Evolutionary conservation across 306 rosid species (phyloP).

Genomic region (Lupinus albus): DNA sequence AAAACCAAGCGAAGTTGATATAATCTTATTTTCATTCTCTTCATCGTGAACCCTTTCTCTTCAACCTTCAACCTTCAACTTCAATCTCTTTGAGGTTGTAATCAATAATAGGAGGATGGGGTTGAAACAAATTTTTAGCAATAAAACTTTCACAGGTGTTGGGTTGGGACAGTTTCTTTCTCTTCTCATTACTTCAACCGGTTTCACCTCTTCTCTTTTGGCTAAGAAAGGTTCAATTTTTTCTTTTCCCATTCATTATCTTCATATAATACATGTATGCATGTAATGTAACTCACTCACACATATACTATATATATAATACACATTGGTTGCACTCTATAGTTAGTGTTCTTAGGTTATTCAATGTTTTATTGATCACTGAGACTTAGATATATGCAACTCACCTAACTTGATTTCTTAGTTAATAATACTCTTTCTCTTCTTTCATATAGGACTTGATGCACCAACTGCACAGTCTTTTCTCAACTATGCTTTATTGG

Average conservation of each 20-base stretch:
- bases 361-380: not conserved
- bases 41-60: too few relatives aligned
- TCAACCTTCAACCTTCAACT: too few relatives aligned
- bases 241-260: too few relatives aligned
- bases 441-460: conserved; percentile 56
- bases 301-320: too few relatives aligned
- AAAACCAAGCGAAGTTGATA: too few relatives aligned
- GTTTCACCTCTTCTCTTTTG: conserved; percentile 70
- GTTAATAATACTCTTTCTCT: not conserved
- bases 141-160: conserved; percentile 62
- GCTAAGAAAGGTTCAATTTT: conserved; percentile 60
- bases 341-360: not conserved
- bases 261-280: too few relatives aligned
- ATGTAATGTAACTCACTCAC: too few relatives aligned
- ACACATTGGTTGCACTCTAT: too few relatives aligned
- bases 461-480: conserved; percentile 84
- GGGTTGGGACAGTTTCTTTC: conserved; percentile 83
- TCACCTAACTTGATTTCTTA: conserved; percentile 3
- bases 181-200: conserved; percentile 73
- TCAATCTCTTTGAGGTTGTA: too few relatives aligned
- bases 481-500: conserved; percentile 69
- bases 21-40: too few relatives aligned
- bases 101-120: conserved; percentile 39
- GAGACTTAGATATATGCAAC: not conserved
- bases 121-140: conserved; percentile 50